Percentiles rank a stretch among this genome's conserved stretches.
These are phyloP conservation scores for Pythium rishiriense DNA, from an alignment of 352 stramenopile species.

Conservation along the genomic window DNA sequence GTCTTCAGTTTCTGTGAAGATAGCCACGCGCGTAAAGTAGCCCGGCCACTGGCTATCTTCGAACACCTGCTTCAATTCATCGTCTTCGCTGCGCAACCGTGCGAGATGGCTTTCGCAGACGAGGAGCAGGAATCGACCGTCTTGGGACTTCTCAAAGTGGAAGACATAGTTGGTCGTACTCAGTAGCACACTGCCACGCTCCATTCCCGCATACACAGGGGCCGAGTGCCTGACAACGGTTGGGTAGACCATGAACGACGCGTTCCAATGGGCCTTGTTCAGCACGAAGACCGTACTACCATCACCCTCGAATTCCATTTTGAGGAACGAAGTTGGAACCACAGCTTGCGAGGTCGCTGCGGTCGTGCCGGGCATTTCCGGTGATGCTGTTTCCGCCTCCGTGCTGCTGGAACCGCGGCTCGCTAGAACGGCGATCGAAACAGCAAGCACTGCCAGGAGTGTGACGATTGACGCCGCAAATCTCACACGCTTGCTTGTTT, in stretches of 20 bases:
- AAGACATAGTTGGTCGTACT: slow-evolving; percentile 66
- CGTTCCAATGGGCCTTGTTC: slow-evolving; percentile 56
- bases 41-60: slow-evolving; percentile 69
- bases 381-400: background rate
- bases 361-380: slow-evolving; percentile 27
- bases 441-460: slow-evolving; percentile 9
- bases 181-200: slow-evolving; percentile 56
- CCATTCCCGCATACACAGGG: slow-evolving; percentile 37
- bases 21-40: slow-evolving; percentile 50
- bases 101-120: slow-evolving; percentile 63
- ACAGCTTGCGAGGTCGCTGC: slow-evolving; percentile 16
- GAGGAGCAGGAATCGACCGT: slow-evolving; percentile 41
- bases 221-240: slow-evolving; percentile 61
- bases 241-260: slow-evolving; percentile 71
- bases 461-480: slow-evolving; percentile 8
- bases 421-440: slow-evolving; percentile 15
- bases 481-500: slow-evolving; percentile 19
- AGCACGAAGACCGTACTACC: slow-evolving; percentile 48
- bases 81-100: slow-evolving; percentile 32
- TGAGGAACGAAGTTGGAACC: slow-evolving; percentile 38
- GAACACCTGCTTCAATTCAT: slow-evolving; percentile 58
- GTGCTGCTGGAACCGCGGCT: background rate
- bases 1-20: slow-evolving; percentile 62
- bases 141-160: slow-evolving; percentile 57
- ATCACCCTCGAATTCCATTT: slow-evolving; percentile 35